phyloP scores from a whole-genome alignment of 2,329 filamentous ascomycete species.

The Cadophora malorum region DNA sequence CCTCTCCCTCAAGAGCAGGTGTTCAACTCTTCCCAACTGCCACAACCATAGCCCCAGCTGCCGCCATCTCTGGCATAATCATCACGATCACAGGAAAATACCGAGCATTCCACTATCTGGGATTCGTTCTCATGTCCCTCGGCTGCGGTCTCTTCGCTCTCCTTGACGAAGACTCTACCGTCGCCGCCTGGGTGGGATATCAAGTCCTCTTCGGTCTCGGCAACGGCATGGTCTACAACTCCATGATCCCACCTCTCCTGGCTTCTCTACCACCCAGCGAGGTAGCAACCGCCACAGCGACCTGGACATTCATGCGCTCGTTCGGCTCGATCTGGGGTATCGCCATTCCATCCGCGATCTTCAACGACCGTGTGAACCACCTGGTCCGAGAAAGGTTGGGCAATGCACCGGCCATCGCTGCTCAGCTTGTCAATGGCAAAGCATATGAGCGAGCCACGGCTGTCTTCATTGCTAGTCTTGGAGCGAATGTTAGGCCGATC shows the following conservation, averaged over 20 bases:
- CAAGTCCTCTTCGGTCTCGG: conserved; percentile 69
- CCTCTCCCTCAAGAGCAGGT: conserved; percentile 70
- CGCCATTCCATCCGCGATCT: conserved; percentile 25
- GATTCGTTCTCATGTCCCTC: conserved; percentile 65
- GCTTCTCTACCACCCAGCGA: conserved; percentile 65
- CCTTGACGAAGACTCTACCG: conserved; percentile 61
- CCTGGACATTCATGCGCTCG: conserved; percentile 65
- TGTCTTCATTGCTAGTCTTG: conserved; percentile 17
- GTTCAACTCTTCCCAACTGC: conserved; percentile 77
- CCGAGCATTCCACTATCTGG: conserved; percentile 62
- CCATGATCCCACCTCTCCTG: conserved; percentile 71
- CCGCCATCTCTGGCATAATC: conserved; percentile 60
- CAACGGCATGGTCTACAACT: conserved; percentile 71
- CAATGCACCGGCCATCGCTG: neutral
- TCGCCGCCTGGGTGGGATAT: conserved; percentile 62
- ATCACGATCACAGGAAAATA: conserved; percentile 71
- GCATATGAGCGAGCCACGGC: conserved; percentile 27
- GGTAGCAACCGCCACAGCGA: conserved; percentile 69
- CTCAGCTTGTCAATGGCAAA: conserved; percentile 20
- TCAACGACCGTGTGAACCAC: conserved; percentile 23
- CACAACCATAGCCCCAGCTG: conserved; percentile 68
- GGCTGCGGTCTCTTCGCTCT: conserved; percentile 70
- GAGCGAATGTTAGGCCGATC: neutral
- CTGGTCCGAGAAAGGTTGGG: conserved; percentile 8
- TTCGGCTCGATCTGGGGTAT: conserved; percentile 29